Evolutionary conservation across 345 rosid species (phyloP).

Genomic region (Brassica nigra): DNA sequence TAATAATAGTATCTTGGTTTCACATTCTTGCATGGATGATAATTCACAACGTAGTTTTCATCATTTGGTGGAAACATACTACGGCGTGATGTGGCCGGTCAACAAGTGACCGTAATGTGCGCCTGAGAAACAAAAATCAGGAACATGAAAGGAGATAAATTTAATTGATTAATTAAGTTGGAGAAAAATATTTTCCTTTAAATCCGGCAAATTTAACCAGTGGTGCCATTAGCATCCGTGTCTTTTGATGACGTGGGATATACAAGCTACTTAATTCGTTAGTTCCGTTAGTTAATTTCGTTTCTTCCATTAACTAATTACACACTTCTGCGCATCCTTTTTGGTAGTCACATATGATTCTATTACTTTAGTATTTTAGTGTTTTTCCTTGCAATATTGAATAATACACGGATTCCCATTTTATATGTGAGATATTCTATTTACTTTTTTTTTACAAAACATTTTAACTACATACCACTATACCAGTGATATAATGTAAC

Average conservation of each 20-base stretch:
- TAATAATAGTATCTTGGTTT: background rate
- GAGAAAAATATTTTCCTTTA: background rate
- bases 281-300: slow-evolving; percentile 15
- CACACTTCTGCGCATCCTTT: background rate
- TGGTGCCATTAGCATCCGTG: slow-evolving; percentile 17
- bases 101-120: slow-evolving; percentile 18
- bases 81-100: slow-evolving; percentile 22
- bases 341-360: slow-evolving; percentile 15
- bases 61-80: slow-evolving; percentile 1
- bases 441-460: background rate
- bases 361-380: background rate
- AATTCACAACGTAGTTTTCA: background rate
- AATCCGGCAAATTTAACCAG: background rate
- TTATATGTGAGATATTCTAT: background rate
- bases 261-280: slow-evolving; percentile 20
- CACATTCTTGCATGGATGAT: background rate
- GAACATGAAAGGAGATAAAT: background rate
- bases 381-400: background rate
- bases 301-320: slow-evolving; percentile 19
- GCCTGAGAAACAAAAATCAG: background rate
- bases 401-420: background rate
- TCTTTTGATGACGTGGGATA: slow-evolving; percentile 26
- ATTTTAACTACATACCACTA: background rate
- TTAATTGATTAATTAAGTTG: background rate
- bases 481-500: background rate